Conservation (phyloP, 441 rosid genomes). For the Populus hybrid region DNA sequence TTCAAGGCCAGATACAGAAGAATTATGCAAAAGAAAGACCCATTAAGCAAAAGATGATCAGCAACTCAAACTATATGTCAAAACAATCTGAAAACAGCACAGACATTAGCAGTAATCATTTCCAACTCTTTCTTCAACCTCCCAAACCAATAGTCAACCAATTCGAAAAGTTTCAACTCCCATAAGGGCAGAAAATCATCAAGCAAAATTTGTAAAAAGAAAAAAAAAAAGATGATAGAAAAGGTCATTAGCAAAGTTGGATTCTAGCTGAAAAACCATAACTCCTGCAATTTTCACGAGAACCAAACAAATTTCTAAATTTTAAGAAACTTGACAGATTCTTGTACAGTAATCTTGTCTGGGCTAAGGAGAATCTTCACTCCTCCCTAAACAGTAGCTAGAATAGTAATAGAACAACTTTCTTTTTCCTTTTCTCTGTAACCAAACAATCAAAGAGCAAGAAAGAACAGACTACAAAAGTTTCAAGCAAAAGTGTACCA, state of each 20-base stretch:
- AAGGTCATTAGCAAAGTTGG: background rate
- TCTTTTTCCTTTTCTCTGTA: conserved; percentile 15
- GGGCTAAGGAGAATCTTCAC: background rate
- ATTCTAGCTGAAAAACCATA: background rate
- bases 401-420: background rate
- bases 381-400: background rate
- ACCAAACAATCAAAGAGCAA: conserved; percentile 17
- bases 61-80: background rate
- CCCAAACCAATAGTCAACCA: background rate
- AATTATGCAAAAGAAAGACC: background rate
- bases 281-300: conserved; percentile 8
- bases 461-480: background rate
- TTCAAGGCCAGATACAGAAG: background rate
- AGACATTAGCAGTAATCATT: background rate
- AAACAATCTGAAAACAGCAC: background rate
- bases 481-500: conserved; percentile 10
- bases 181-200: background rate
- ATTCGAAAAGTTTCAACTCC: background rate
- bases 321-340: background rate
- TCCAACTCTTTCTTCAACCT: background rate
- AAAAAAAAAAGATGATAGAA: background rate
- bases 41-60: background rate
- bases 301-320: conserved; percentile 4
- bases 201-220: background rate
- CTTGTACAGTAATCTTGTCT: background rate